Evolutionary conservation across 192 early-diverging fungal species (phyloP).

Genomic region (Coemansia biformis): DNA sequence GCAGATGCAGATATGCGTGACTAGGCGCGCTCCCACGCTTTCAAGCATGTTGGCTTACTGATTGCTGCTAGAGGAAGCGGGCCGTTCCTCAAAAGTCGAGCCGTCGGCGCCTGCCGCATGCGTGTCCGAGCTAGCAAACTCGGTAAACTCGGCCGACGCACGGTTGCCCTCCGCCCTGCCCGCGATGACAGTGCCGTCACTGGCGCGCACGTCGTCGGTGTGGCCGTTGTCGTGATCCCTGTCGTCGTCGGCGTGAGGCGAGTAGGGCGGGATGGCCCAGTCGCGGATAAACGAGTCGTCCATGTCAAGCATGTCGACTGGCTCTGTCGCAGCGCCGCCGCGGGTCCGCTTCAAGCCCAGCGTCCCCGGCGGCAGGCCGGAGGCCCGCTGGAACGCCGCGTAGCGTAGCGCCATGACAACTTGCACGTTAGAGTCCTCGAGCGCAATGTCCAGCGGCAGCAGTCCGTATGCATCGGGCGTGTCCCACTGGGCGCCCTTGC

Average conservation of each 20-base stretch:
- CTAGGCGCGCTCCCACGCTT: too few species aligned
- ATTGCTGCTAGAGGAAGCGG: too few species aligned
- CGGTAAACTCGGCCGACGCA: constrained; percentile 12
- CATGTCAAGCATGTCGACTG: constrained; percentile 41
- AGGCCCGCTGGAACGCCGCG: constrained; percentile 45
- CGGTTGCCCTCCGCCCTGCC: neutral
- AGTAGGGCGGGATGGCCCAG: constrained; percentile 45
- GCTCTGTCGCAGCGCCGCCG: constrained; percentile 11
- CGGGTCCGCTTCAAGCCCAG: constrained; percentile 18
- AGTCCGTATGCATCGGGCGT: constrained; percentile 61
- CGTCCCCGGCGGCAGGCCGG: constrained; percentile 37
- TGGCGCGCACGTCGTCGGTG: neutral
- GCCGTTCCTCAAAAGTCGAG: too few species aligned
- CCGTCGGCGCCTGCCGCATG: constrained; percentile 3
- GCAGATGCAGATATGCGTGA: too few species aligned
- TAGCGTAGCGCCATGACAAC: constrained; percentile 52
- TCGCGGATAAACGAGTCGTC: constrained; percentile 47
- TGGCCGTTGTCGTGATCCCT: neutral
- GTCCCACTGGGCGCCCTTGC: constrained; percentile 68
- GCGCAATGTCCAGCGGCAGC: constrained; percentile 49
- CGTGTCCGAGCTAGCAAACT: constrained; percentile 2
- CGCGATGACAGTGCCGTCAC: neutral
- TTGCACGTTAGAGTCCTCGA: constrained; percentile 46
- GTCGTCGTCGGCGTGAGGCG: constrained; percentile 7
- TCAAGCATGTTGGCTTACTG: too few species aligned